phyloP scores from a whole-genome alignment of 495 filamentous ascomycete species.

The Aspergillus affinis region DNA sequence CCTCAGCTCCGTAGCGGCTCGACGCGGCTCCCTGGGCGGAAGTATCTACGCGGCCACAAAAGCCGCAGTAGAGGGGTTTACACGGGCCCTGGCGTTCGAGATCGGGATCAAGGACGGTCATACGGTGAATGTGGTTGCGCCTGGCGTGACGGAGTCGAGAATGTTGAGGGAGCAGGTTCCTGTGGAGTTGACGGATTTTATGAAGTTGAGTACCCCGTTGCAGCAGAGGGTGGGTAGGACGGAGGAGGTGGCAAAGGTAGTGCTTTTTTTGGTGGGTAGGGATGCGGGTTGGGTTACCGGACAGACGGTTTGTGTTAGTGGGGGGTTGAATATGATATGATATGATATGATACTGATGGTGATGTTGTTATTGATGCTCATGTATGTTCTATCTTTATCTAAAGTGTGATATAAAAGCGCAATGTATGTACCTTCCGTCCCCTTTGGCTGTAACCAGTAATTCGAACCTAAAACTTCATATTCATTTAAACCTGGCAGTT shows the following conservation, averaged over 20 bases:
- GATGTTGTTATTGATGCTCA: not conserved
- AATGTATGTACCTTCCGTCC: too few species aligned
- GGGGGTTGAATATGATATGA: conserved; percentile 32
- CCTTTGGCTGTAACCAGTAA: too few species aligned
- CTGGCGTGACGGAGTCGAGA: conserved; percentile 40
- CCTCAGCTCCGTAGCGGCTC: conserved; percentile 47
- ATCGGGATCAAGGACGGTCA: conserved; percentile 38
- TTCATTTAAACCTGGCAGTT: not conserved
- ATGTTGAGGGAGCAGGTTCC: conserved; percentile 35
- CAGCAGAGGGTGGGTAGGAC: conserved; percentile 48
- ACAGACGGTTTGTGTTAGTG: conserved; percentile 57
- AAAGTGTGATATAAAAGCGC: too few species aligned
- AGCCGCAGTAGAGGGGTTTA: conserved; percentile 44
- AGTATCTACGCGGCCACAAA: conserved; percentile 43
- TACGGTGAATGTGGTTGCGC: conserved; percentile 35
- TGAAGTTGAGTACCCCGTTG: conserved; percentile 35
- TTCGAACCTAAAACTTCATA: too few species aligned
- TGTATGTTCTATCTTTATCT: not conserved
- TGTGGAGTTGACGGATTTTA: conserved; percentile 29
- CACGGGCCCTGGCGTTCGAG: conserved; percentile 40
- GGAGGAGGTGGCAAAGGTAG: conserved; percentile 56
- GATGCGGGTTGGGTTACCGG: conserved; percentile 57
- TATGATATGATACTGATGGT: not conserved
- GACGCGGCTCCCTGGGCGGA: conserved; percentile 34
- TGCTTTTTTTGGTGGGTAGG: conserved; percentile 49